These are phyloP conservation scores for Suhomyces maxii DNA, from an alignment of 1,139 yeast species.

Conservation along the genomic window DNA sequence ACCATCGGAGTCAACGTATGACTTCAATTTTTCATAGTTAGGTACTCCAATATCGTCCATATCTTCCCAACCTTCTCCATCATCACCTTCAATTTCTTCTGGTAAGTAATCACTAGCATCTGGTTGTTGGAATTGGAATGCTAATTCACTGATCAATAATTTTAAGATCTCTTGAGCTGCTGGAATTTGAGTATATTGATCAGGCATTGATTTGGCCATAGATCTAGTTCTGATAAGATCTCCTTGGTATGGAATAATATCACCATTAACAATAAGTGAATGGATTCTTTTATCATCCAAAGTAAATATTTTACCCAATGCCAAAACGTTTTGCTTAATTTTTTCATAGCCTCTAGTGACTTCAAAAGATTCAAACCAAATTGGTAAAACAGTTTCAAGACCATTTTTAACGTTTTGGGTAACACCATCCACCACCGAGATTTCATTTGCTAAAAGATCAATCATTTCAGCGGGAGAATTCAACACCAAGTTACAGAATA, in stretches of 20 bases:
- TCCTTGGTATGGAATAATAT: conserved; percentile 61
- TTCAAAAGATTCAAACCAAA: conserved; percentile 84
- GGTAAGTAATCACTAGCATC: conserved; percentile 40
- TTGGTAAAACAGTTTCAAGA: conserved; percentile 53
- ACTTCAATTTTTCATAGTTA: conserved; percentile 56
- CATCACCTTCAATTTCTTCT: conserved; percentile 41
- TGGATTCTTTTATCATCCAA: conserved; percentile 56
- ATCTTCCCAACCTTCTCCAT: conserved; percentile 77
- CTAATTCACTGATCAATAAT: conserved; percentile 67
- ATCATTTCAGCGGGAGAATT: conserved; percentile 62
- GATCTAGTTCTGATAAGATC: conserved; percentile 80
- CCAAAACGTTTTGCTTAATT: conserved; percentile 68
- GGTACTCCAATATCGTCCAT: conserved; percentile 65
- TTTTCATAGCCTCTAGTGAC: conserved; percentile 76
- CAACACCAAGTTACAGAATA: conserved; percentile 71
- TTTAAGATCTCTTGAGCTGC: conserved; percentile 74
- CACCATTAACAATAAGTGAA: conserved; percentile 69
- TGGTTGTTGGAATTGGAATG: conserved; percentile 55
- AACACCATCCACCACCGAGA: conserved; percentile 32
- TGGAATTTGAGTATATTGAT: conserved; percentile 61
- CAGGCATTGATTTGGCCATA: conserved; percentile 69
- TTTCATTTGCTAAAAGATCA: conserved; percentile 50
- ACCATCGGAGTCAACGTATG: conserved; percentile 51
- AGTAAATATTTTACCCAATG: conserved; percentile 64
- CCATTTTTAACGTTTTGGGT: conserved; percentile 31